Base-by-base conservation (phyloP, 495 filamentous ascomycete species). In the Xylaria bambusicola region DNA sequence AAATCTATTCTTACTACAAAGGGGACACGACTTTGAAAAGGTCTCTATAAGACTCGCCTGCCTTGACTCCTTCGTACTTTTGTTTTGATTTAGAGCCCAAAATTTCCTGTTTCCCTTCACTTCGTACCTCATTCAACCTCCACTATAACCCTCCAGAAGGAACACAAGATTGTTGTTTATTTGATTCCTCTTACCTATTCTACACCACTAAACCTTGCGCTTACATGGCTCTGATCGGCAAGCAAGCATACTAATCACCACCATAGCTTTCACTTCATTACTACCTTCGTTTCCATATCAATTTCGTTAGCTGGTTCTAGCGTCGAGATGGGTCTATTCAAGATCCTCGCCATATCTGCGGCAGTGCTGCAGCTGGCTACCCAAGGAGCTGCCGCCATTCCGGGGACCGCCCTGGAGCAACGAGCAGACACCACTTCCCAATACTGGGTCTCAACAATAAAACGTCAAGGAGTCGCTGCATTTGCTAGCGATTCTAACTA, bases 361-460 rank as follows among this genome's bases (percentile, higher is more conserved):
- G 40, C 74, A 68, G 76, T 73, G 31, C 62, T 75, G 49, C 63
- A 70, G 65, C 69, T 76, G 26, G 60, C 66, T 17, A 63, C 75
- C 20, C 66, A 65, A n/a, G 59, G 65, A 24, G 61, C 71, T 10
- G 66, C 61, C 20, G 73, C 71, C n/a, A 62, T 71, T 24, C 52
- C 69, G 15, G 64, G 67, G 2, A 60, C 68, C 49, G 66, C 48
- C 33, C 41, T 64, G 24, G 60, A 63, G 50, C 56, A 44, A 45
- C 62, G 56, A 45, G 60, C 57, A 31, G 63, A 67, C 41, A 29
- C 57, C 20, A 15, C 17, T 52, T 74, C 78, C 26, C 65, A 65
- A 62, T 95, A 88, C 75, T 98, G 93, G 93, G 74, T 95, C 49
- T 80, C 82, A 36, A 78, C 75, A 60, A 88, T 96, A 66, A 69